Evolutionary conservation across 495 filamentous ascomycete genomes (phyloP).

Genomic region (Aspergillus olivimuriae): DNA sequence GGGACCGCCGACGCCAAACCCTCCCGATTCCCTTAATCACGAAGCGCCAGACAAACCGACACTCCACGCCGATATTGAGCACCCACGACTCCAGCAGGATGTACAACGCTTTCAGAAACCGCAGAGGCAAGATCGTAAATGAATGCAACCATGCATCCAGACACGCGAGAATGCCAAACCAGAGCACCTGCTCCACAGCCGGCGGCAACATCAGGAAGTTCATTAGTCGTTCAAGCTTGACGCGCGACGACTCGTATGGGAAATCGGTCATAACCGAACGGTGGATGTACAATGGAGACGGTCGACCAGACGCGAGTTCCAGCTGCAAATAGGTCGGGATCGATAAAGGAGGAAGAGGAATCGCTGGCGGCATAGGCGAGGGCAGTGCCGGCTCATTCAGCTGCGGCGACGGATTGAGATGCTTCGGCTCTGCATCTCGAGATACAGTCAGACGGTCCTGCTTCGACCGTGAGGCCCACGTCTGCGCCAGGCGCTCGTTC

Average conservation of each 20-base stretch:
- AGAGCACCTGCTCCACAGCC: constrained; percentile 76
- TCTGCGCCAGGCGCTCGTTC: constrained; percentile 33
- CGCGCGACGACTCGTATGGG: constrained; percentile 91
- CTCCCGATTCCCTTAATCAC: constrained; percentile 69
- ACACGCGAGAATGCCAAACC: constrained; percentile 84
- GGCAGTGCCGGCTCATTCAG: constrained; percentile 37
- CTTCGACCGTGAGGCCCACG: constrained; percentile 32
- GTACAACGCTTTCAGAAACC: constrained; percentile 77
- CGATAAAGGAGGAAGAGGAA: constrained; percentile 79
- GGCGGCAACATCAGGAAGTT: constrained; percentile 82
- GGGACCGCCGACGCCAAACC: constrained; percentile 61
- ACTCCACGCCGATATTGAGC: constrained; percentile 57
- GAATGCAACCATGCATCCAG: constrained; percentile 96
- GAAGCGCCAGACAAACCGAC: constrained; percentile 60
- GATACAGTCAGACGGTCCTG: constrained; percentile 25
- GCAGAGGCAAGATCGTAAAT: constrained; percentile 87
- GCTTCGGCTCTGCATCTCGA: constrained; percentile 37
- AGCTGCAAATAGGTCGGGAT: constrained; percentile 84
- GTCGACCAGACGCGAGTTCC: constrained; percentile 73
- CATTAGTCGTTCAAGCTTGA: constrained; percentile 87
- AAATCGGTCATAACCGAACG: constrained; percentile 65
- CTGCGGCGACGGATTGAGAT: constrained; percentile 22
- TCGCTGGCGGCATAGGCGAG: constrained; percentile 61
- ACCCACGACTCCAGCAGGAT: constrained; percentile 71
- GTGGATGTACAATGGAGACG: constrained; percentile 85